Conservation (phyloP, 1,284 basidiomycete genomes). For the Takashimella tepidaria region DNA sequence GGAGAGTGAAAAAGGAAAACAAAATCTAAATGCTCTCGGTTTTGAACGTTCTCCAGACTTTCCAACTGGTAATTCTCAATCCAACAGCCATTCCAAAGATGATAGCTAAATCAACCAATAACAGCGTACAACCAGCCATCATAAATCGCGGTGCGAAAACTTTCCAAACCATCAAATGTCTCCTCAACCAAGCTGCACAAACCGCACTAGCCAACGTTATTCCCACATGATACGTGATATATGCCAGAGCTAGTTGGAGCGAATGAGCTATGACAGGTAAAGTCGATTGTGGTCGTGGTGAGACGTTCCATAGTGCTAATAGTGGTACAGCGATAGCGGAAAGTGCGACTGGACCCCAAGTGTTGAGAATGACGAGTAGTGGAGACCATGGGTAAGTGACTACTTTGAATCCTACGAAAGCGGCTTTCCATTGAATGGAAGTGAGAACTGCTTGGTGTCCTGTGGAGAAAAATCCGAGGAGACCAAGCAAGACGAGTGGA, state of each 20-base stretch:
- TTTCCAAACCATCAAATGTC: constrained; percentile 99
- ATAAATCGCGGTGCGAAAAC: constrained; percentile 95
- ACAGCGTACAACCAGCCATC: constrained; percentile 55
- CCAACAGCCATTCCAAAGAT: constrained; percentile 47
- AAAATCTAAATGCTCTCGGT: constrained; percentile 22
- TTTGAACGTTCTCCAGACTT: constrained; percentile 47
- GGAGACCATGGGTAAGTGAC: constrained; percentile 72
- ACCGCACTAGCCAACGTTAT: constrained; percentile 66
- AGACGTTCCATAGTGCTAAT: constrained; percentile 82
- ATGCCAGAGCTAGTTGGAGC: constrained; percentile 56
- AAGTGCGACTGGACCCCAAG: constrained; percentile 66
- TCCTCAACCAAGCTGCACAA: constrained; percentile 68
- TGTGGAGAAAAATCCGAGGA: constrained; percentile 75
- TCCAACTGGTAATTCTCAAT: constrained; percentile 36
- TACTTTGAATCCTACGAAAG: constrained; percentile 68
- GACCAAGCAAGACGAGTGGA: constrained; percentile 67
- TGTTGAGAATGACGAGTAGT: constrained; percentile 73
- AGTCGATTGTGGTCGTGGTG: constrained; percentile 52
- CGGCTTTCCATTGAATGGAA: constrained; percentile 92
- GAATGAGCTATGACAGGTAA: constrained; percentile 46
- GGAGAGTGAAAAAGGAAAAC: not conserved
- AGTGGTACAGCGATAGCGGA: constrained; percentile 64
- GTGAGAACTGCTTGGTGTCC: constrained; percentile 88
- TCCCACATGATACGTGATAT: constrained; percentile 64
- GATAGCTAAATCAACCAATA: constrained; percentile 50